These are phyloP conservation scores for Pogostemon cablin DNA, from an alignment of 257 asterid genomes.

Conservation along the genomic window DNA sequence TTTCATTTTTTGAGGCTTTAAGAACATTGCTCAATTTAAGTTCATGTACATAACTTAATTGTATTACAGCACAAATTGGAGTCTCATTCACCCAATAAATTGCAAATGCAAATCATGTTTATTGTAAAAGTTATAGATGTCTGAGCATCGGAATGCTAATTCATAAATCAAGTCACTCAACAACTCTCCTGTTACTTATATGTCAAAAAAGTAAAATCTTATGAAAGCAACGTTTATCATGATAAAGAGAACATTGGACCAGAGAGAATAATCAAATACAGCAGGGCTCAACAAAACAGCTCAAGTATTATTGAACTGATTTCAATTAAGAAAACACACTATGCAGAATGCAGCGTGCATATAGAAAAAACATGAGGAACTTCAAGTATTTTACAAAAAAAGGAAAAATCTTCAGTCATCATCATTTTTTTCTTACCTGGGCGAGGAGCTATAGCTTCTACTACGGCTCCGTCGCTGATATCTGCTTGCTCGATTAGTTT, in stretches of 20 bases:
- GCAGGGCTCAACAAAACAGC: background rate
- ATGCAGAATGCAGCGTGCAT: background rate
- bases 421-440: conserved; percentile 57
- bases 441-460: conserved; percentile 89
- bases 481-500: conserved; percentile 66
- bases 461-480: conserved; percentile 71
- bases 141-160: background rate
- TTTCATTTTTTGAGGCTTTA: background rate
- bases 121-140: background rate
- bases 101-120: background rate
- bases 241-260: background rate
- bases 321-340: background rate
- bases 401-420: background rate
- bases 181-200: too few species aligned
- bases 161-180: background rate
- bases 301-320: background rate
- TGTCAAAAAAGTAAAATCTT: background rate
- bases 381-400: background rate
- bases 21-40: background rate
- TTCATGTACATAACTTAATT: background rate
- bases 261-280: conserved; percentile 7
- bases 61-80: background rate
- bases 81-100: background rate
- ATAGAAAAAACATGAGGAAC: conserved; percentile 3
- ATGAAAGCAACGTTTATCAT: background rate